phyloP scores from a whole-genome alignment of 306 rosid genomes.

The Medicago lupulina region DNA sequence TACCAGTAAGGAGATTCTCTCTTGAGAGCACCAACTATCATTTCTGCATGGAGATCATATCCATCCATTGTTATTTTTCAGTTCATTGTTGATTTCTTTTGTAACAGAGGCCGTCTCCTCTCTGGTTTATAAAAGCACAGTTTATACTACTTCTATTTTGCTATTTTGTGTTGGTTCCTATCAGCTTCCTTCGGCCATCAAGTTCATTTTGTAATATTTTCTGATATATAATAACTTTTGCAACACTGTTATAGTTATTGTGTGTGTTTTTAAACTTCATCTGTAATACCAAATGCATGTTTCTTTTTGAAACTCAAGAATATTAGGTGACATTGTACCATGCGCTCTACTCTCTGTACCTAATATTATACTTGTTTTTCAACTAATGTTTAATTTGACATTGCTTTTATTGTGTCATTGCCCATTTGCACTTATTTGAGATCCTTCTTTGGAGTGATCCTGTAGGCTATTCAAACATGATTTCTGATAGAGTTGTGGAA shows the following conservation, averaged over 20 bases:
- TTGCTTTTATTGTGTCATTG: constrained; percentile 24
- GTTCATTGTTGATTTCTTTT: neutral
- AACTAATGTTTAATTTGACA: constrained; percentile 14
- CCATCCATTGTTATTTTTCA: neutral
- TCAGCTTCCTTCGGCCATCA: neutral
- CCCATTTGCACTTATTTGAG: constrained; percentile 33
- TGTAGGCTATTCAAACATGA: constrained; percentile 4
- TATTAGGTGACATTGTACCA: constrained; percentile 19
- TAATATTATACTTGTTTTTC: constrained; percentile 6
- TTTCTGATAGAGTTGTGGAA: constrained; percentile 33
- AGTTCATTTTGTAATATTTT: neutral
- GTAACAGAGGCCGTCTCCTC: neutral
- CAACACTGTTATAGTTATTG: neutral
- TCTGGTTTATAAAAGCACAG: neutral
- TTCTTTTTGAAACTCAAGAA: constrained; percentile 12
- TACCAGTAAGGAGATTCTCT: neutral
- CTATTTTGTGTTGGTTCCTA: neutral
- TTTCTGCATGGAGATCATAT: neutral
- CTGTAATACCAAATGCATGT: neutral
- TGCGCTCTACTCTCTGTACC: neutral
- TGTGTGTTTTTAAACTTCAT: neutral
- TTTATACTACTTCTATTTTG: neutral
- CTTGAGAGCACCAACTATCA: neutral
- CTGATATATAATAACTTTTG: neutral
- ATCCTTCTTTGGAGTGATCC: constrained; percentile 14